phyloP scores from a whole-genome alignment of 139 green algal species.

The Chlamydomonas schloesseri region DNA sequence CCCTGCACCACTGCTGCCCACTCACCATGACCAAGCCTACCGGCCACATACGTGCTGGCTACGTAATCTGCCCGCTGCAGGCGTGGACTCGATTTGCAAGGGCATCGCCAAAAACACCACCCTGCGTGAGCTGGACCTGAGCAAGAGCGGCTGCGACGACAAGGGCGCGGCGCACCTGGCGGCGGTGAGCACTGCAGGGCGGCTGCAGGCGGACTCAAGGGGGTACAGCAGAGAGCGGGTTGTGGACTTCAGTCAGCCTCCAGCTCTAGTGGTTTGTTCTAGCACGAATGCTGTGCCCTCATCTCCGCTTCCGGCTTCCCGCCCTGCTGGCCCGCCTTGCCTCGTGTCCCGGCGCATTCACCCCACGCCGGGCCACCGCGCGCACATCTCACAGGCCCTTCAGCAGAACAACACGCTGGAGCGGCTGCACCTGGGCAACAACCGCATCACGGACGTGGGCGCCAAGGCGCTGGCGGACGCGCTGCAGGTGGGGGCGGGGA shows the following conservation, averaged over 20 bases:
- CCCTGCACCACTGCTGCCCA: too few species aligned
- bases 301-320: too few species aligned
- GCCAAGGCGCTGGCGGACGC: slow-evolving; percentile 54
- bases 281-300: too few species aligned
- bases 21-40: too few species aligned
- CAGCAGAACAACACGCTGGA: slow-evolving; percentile 49
- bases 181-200: not conserved
- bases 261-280: too few species aligned
- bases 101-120: slow-evolving; percentile 44
- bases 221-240: too few species aligned
- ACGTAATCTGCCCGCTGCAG: slow-evolving; percentile 19
- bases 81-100: slow-evolving; percentile 54
- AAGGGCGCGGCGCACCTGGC: slow-evolving; percentile 34
- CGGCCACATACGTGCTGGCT: too few species aligned
- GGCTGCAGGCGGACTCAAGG: too few species aligned
- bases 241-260: too few species aligned
- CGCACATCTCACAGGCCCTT: slow-evolving; percentile 22
- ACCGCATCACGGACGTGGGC: slow-evolving; percentile 56
- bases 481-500: slow-evolving; percentile 42
- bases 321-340: too few species aligned
- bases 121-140: slow-evolving; percentile 56
- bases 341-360: too few species aligned
- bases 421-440: slow-evolving; percentile 43
- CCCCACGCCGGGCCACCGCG: too few species aligned
- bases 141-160: slow-evolving; percentile 47